Evolutionary conservation across 2,329 filamentous ascomycete genomes (phyloP), one percentile per base, ranked within the genome.

Genomic region (Fusarium praegraminearum): DNA sequence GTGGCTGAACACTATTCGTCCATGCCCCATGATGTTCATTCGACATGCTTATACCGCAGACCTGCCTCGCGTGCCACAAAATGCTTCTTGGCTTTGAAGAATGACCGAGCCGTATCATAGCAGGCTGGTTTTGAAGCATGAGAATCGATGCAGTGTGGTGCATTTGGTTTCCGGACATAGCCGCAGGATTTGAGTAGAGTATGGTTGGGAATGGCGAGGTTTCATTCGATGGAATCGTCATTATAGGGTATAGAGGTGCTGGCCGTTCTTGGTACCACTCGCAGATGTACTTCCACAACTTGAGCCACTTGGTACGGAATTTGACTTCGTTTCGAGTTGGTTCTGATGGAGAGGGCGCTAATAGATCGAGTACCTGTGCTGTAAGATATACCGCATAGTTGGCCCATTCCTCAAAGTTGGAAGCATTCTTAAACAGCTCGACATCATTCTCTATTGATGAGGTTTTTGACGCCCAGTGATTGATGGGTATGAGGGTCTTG

Each of bases 131-230:
- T 53, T 85, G 82, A 1, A 88, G 78, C 71, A 88, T 80, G 7
- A 87, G 71, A 5, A 88, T 80, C 32, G 83, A 84, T 0, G 84
- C 80, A 0, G 85, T 85, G 68, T 87, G 85, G 50, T 86, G 85
- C 1, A 87, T 77, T 57, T 87, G 85, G 60, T 86, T 87, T 0
- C 83, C 83, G 0, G 84, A 86, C 30, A 87, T 86, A 24, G 84
- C 85, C 4, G 84, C 82, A 65, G 82, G 82, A 45, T 84, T 84
- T 20, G 82, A 78, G 67, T 84, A 87, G 4, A 86, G 78, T 3
- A 87, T 81, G 3, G 83, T 81, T 0, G 83, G 83, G 59, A 86
- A 87, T 67, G 76, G 76, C 18, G 85, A 83, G 67, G 82, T 82
- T 45, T 86, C 83, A 74, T 73, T 58, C 1, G 78, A 75, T 0